phyloP scores from a whole-genome alignment of 257 asterid genomes.

The Schizonepeta tenuifolia region DNA sequence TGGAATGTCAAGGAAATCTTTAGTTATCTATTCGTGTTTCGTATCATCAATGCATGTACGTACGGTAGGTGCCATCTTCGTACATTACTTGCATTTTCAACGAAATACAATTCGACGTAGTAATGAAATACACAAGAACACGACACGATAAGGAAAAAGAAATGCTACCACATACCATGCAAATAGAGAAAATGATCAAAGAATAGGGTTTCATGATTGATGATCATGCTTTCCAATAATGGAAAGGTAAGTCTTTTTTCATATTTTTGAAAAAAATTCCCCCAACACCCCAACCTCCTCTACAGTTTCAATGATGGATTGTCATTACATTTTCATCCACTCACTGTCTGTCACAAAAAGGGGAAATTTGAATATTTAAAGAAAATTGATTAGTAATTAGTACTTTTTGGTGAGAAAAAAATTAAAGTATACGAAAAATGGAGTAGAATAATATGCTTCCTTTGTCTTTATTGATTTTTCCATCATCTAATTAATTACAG shows the following conservation, averaged over 20 bases:
- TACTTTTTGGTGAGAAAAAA: constrained; percentile 41
- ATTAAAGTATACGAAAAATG: constrained; percentile 38
- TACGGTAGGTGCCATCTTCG: too few relatives aligned
- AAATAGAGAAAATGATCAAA: constrained; percentile 26
- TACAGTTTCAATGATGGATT: constrained; percentile 30
- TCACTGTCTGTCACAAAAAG: constrained; percentile 33
- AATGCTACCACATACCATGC: background rate
- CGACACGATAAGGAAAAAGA: background rate
- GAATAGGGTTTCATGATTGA: constrained; percentile 22
- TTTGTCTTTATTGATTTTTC: constrained; percentile 40
- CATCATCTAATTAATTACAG: constrained; percentile 59
- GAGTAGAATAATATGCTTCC: constrained; percentile 45
- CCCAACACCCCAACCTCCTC: constrained; percentile 19
- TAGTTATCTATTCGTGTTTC: background rate
- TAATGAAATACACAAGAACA: background rate
- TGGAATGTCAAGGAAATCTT: background rate
- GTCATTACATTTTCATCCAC: constrained; percentile 40
- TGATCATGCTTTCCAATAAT: constrained; percentile 26
- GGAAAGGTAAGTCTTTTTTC: background rate
- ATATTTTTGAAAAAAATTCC: constrained; percentile 4
- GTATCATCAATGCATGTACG: background rate
- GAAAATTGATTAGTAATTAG: constrained; percentile 33
- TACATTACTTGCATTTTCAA: too few relatives aligned
- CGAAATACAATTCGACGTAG: too few relatives aligned
- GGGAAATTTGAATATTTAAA: constrained; percentile 36